Evolutionary conservation across 257 asterid species (phyloP).

Genomic region (Agastache rugosa): DNA sequence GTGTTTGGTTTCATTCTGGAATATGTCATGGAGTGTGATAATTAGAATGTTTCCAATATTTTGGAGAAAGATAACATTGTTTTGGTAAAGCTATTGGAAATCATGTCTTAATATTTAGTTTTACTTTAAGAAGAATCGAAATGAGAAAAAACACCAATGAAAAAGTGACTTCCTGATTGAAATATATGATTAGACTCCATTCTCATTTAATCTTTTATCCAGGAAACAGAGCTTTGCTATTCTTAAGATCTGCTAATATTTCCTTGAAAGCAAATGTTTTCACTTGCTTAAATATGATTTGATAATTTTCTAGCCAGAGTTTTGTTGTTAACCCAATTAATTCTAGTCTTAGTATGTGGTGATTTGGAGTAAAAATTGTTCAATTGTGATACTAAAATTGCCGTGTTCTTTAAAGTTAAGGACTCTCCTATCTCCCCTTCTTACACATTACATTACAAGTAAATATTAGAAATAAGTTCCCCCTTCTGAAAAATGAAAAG

Average conservation of each 20-base stretch:
- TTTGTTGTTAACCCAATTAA: not conserved
- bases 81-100: not conserved
- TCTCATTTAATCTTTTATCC: not conserved
- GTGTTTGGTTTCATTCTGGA: not conserved
- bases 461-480: not conserved
- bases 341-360: not conserved
- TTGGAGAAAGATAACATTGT: not conserved
- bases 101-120: not conserved
- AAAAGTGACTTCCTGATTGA: not conserved
- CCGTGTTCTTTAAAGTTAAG: conserved; percentile 2
- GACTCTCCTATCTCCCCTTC: not conserved
- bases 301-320: not conserved
- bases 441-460: not conserved
- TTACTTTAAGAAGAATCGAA: not conserved
- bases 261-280: not conserved
- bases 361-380: not conserved
- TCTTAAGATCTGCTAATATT: not conserved
- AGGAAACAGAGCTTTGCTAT: not conserved
- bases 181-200: not conserved
- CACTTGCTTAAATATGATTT: not conserved
- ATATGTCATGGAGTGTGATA: not conserved
- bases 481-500: conserved; percentile 6
- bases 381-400: not conserved
- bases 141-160: not conserved
- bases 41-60: not conserved